Evolutionary conservation across 2,329 filamentous ascomycete genomes (phyloP), one percentile per base, ranked within the genome.

Genomic region (Apiospora kogelbergensis): DNA sequence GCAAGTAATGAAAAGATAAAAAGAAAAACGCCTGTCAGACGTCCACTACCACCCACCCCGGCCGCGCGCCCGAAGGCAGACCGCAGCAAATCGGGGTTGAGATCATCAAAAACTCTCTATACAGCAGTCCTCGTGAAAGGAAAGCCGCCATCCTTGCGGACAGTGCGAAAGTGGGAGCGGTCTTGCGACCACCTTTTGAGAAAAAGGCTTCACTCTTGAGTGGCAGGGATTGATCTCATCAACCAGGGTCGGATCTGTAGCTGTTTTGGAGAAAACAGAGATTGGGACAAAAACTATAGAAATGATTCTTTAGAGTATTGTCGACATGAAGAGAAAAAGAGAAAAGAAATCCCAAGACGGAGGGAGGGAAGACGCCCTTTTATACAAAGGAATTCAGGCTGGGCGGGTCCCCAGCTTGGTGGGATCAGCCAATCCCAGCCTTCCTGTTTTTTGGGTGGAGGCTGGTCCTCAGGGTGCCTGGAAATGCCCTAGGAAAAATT

Each of bases 171-270:
- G 86, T 80, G 84, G 86, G 79, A 71, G 72, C 48, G 17, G 57
- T n/a, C 48, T 20, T 20, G 6, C 72, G 75, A 74, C 73, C 73
- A 74, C 75, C 68, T 68, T 70, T 77, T 73, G 80, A 82, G 78
- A 85, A 83, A 53, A 60, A 83, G 86, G 86, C 83, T 91, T 95
- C 93, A 96, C 93, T 94, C 92, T 93, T 89, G 90, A 91, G 91
- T 84, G 87, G 86, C 90, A 93, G 93, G 92, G 93, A 93, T 91
- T 88, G 93, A 78, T 83, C 82, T 97, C 93, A 96, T 96, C 93
- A 93, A 92, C 93, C 93, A 94, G 93, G 92, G 90, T 95, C 89
- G 90, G 90, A 89, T 94, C 91, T 95, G 92, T 94, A 89, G 92
- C 94, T 97, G 87, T 87, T 92, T 88, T 94, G 88, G 89, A 90